Conservation (phyloP, 164 flowering plant genomes). For the Umbilicus rupestris region DNA sequence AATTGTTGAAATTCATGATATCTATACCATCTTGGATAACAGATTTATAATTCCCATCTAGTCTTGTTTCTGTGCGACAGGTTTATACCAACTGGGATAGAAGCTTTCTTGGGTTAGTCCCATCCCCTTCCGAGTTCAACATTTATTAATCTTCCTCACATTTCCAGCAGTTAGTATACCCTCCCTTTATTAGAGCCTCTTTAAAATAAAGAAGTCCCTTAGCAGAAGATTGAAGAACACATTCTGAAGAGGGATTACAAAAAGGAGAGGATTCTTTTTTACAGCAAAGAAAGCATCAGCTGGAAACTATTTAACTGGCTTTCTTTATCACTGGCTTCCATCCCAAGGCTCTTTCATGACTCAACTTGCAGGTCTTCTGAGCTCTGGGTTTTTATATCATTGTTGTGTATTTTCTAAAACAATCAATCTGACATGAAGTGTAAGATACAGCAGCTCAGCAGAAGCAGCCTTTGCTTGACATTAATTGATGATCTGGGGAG, state of each 20-base stretch:
- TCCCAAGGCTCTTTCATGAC: neutral
- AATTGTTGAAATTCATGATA: neutral
- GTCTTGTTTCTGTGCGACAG: too few relatives aligned
- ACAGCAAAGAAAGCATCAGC: slow-evolving; percentile 3
- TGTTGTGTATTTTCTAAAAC: neutral
- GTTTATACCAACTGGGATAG: neutral
- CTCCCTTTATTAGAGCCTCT: too few relatives aligned
- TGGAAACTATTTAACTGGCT: neutral
- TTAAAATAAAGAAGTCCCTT: too few relatives aligned
- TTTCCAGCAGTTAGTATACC: too few relatives aligned
- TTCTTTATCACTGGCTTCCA: neutral
- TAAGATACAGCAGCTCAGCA: too few relatives aligned
- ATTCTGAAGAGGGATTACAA: too few relatives aligned
- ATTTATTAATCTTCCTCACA: too few relatives aligned
- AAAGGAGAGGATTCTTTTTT: neutral
- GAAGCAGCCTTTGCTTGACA: neutral
- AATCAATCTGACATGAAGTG: too few relatives aligned
- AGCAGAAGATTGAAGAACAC: too few relatives aligned
- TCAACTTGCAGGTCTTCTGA: neutral
- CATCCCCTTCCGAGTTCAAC: too few relatives aligned
- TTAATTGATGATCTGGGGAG: neutral
- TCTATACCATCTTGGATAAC: neutral
- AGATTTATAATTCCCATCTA: neutral
- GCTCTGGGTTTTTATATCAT: neutral
- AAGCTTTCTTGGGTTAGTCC: neutral